A percentile compares a stretch with the other conserved stretches of the same genome.
Conservation (phyloP, 371 early-diverging fungal genomes). For the Mucor irregularis region DNA sequence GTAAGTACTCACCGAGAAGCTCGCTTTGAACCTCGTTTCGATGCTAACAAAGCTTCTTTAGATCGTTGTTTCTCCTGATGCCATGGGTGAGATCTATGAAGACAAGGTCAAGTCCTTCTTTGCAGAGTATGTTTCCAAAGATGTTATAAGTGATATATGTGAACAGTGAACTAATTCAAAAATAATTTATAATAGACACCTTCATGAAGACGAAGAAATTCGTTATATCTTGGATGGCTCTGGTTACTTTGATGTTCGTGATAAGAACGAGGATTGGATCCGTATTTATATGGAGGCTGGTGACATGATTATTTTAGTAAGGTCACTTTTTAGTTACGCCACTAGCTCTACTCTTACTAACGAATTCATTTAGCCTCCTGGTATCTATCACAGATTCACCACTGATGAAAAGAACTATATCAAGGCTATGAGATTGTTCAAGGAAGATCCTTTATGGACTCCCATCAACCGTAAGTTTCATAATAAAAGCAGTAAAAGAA, state of each 20-base stretch:
- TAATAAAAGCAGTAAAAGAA: not conserved
- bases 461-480: slow-evolving; percentile 80
- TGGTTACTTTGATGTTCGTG: slow-evolving; percentile 90
- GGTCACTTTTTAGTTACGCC: not conserved
- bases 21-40: not conserved
- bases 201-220: slow-evolving; percentile 98
- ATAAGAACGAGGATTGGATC: slow-evolving; percentile 84
- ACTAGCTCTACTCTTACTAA: not conserved
- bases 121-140: slow-evolving; percentile 76
- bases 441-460: slow-evolving; percentile 94
- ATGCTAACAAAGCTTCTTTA: not conserved
- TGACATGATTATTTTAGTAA: slow-evolving; percentile 88
- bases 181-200: slow-evolving; percentile 55
- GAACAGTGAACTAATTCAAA: not conserved
- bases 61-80: slow-evolving; percentile 71
- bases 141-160: too few relatives aligned
- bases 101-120: slow-evolving; percentile 93
- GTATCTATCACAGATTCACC: slow-evolving; percentile 96
- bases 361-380: slow-evolving; percentile 70
- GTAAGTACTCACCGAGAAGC: slow-evolving; percentile 35
- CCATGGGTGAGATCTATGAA: slow-evolving; percentile 79
- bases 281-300: slow-evolving; percentile 75
- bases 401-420: slow-evolving; percentile 85
- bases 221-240: slow-evolving; percentile 87
- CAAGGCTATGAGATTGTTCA: slow-evolving; percentile 90